Evolutionary conservation across 306 rosid species (phyloP), one percentile per base, ranked within the genome.

Genomic region (Vigna hirtella): DNA sequence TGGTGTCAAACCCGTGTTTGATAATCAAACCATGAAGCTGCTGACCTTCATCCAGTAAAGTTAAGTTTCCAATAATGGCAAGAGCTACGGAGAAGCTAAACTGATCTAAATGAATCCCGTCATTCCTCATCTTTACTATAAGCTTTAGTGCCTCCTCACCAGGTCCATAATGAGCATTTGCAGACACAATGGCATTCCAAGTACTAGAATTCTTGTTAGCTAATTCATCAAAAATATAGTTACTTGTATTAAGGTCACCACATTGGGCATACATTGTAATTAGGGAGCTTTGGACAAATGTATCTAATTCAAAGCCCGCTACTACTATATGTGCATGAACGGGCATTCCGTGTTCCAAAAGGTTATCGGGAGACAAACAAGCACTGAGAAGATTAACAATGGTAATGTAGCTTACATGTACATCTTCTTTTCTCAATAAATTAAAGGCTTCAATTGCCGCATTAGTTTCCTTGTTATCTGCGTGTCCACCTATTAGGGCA

Each of bases 121-220:
- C 80, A 62, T 71, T 74, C 81, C 87, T 86, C 97, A 92, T 95
- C 78, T 77, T 86, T 75, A 73, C 68, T 56, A 87, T 70, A 76
- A 87, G 88, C 82, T 88, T 89, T 58, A 91, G 75, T 77, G 97
- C 97, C 81, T 93, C 96, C 82, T 92, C 97, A 51, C 91, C 97
- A 28, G 77, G 84, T n/a, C 97, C 93, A 75, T 77, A 73, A 81
- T 82, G 90, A 77, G 93, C 90, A 89, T 91, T 87, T 67, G 97
- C 96, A 58, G 98, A 81, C 66, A 95, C 80, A 74, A 92, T 84
- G 38, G 98, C 90, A 85, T 95, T 95, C 98, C 98, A 92, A 26
- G 90, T 50, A 72, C 89, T 88, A 51, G 97, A 87, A 74, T 76
- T 88, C 84, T 84, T 95, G 57, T 80, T 51, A 73, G 82, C 79